phyloP scores from a whole-genome alignment of 257 asterid species.

The Primulina tabacum region DNA sequence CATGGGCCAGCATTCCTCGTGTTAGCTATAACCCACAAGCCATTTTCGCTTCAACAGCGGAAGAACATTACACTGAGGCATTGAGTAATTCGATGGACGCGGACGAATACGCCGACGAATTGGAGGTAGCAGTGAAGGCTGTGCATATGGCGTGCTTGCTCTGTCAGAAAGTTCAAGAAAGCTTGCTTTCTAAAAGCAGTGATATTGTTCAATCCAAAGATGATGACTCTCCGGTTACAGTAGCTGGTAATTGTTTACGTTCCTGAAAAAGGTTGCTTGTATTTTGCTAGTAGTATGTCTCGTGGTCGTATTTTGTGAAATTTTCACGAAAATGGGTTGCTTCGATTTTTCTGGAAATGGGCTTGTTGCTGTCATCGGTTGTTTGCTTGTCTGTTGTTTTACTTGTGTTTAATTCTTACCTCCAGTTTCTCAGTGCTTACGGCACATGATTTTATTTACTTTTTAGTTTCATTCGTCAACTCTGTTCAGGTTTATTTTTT shows the following conservation, averaged over 20 bases:
- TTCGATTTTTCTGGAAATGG: background rate
- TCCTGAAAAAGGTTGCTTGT: background rate
- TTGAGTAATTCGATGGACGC: slow-evolving; percentile 28
- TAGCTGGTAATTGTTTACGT: slow-evolving; percentile 55
- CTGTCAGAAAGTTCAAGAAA: slow-evolving; percentile 56
- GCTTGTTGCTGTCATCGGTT: slow-evolving; percentile 5
- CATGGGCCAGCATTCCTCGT: slow-evolving; percentile 20
- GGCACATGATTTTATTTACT: background rate
- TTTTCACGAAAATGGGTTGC: background rate
- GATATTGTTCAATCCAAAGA: slow-evolving; percentile 56
- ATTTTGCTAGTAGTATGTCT: background rate
- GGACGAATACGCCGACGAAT: slow-evolving; percentile 36
- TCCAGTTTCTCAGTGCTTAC: background rate
- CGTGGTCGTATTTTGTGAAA: background rate
- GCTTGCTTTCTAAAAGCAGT: slow-evolving; percentile 32
- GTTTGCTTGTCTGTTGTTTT: background rate
- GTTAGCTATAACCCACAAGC: slow-evolving; percentile 15
- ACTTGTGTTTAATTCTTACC: background rate
- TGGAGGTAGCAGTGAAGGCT: slow-evolving; percentile 76
- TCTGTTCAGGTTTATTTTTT: background rate
- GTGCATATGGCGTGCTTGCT: slow-evolving; percentile 78
- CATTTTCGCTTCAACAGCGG: slow-evolving; percentile 31
- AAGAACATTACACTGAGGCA: slow-evolving; percentile 22
- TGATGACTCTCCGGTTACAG: slow-evolving; percentile 74
- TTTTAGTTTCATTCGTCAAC: background rate